Percentiles rank a stretch among this genome's conserved stretches.
phyloP scores from a whole-genome alignment of 345 rosid species.

The Mangifera indica region DNA sequence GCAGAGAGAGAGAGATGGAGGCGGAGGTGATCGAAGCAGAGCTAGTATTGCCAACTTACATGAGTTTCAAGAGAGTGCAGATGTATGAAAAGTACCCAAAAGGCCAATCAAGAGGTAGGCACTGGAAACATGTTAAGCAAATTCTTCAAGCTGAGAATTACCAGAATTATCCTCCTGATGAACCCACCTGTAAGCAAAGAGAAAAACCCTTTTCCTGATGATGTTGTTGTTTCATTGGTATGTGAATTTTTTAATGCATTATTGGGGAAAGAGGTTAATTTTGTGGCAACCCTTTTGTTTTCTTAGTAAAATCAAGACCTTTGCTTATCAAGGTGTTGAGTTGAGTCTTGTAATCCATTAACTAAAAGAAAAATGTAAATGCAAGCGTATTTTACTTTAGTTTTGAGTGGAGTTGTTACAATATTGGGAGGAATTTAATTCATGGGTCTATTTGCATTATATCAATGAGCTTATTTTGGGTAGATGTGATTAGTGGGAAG shows the following conservation, averaged over 20 bases:
- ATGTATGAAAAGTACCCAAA: conserved; percentile 78
- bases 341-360: too few species aligned
- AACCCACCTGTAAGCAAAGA: conserved; percentile 53
- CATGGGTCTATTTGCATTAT: not conserved
- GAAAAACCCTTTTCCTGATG: not conserved
- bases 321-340: not conserved
- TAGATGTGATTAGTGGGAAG: not conserved
- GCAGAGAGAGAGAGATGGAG: conserved; percentile 45
- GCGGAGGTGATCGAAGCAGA: conserved; percentile 62
- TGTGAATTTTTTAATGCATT: not conserved
- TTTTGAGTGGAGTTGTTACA: not conserved
- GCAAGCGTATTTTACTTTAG: not conserved
- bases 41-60: conserved; percentile 60
- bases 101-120: conserved; percentile 74
- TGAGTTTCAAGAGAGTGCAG: conserved; percentile 78
- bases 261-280: not conserved
- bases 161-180: conserved; percentile 53
- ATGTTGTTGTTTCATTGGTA: not conserved
- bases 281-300: not conserved
- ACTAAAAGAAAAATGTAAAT: too few species aligned
- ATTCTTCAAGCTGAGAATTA: conserved; percentile 81
- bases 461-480: not conserved
- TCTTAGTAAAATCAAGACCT: not conserved
- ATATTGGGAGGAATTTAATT: not conserved
- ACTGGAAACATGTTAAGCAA: conserved; percentile 96